phyloP scores from a whole-genome alignment of 441 rosid species.

The Erodium trifolium region DNA sequence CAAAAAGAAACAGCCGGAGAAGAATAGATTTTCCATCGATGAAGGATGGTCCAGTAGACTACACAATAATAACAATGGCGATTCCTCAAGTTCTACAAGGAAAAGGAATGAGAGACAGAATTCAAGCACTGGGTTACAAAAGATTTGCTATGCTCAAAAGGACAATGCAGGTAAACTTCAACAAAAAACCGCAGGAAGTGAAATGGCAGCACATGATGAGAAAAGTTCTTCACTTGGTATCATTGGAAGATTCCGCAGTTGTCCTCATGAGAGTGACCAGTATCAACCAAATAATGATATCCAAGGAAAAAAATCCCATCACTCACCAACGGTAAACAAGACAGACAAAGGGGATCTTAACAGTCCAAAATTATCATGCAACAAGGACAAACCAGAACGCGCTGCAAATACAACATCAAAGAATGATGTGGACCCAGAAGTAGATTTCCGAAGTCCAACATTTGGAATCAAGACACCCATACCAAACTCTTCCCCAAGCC shows the following conservation, averaged over 20 bases:
- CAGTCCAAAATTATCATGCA: constrained; percentile 26
- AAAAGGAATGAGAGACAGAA: constrained; percentile 34
- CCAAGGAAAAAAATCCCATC: constrained; percentile 25
- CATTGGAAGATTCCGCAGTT: constrained; percentile 26
- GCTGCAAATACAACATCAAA: constrained; percentile 24
- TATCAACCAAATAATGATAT: constrained; percentile 24
- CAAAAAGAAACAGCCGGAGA: constrained; percentile 30
- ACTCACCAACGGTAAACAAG: constrained; percentile 22
- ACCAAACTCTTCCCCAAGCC: constrained; percentile 34
- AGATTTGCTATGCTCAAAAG: constrained; percentile 30
- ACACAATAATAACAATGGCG: constrained; percentile 26
- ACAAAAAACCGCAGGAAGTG: constrained; percentile 29
- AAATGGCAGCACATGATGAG: constrained; percentile 27
- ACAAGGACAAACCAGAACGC: constrained; percentile 31
- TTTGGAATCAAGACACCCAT: constrained; percentile 39
- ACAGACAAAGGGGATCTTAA: constrained; percentile 22
- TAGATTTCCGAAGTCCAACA: constrained; percentile 55
- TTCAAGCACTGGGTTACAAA: constrained; percentile 30
- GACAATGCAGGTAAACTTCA: constrained; percentile 31
- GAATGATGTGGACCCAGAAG: constrained; percentile 29
- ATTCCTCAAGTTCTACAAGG: constrained; percentile 30
- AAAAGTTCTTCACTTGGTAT: constrained; percentile 42
- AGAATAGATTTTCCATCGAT: constrained; percentile 41
- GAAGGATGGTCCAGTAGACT: constrained; percentile 36
- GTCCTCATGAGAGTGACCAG: constrained; percentile 20